Evolutionary conservation across 1,139 yeast species (phyloP).

Genomic region (Kodamaea anthophila): DNA sequence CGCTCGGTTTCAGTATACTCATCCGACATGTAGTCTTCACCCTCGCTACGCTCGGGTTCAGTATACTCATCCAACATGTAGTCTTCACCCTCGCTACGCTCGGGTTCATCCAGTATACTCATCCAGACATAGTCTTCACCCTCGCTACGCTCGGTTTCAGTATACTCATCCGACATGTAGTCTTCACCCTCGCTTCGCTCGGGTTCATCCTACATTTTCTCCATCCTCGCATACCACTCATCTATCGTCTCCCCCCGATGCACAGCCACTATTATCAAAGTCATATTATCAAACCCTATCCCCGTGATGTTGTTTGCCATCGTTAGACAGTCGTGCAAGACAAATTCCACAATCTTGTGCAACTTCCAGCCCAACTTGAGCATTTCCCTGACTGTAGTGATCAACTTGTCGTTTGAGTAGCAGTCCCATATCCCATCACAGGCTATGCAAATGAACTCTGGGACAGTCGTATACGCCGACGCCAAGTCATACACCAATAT

Average conservation of each 20-base stretch:
- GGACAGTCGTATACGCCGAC: conserved; percentile 22
- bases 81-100: too few species aligned
- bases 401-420: conserved; percentile 51
- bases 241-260: conserved; percentile 42
- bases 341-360: conserved; percentile 51
- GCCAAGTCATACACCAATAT: conserved; percentile 45
- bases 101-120: too few species aligned
- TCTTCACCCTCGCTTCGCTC: too few species aligned
- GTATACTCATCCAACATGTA: too few species aligned
- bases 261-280: conserved; percentile 57
- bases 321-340: conserved; percentile 61
- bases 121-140: too few species aligned
- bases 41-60: too few species aligned
- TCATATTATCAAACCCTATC: conserved; percentile 78
- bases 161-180: too few species aligned
- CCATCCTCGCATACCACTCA: conserved; percentile 56
- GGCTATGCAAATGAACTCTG: conserved; percentile 63
- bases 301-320: conserved; percentile 73
- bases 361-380: conserved; percentile 52
- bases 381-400: conserved; percentile 51
- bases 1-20: too few species aligned
- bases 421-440: conserved; percentile 85
- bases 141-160: too few species aligned
- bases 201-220: too few species aligned
- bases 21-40: too few species aligned